Percentiles rank a stretch among this genome's conserved stretches.
These are phyloP conservation scores for Solanum pinnatisectum DNA, from an alignment of 257 asterid genomes.

Conservation along the genomic window DNA sequence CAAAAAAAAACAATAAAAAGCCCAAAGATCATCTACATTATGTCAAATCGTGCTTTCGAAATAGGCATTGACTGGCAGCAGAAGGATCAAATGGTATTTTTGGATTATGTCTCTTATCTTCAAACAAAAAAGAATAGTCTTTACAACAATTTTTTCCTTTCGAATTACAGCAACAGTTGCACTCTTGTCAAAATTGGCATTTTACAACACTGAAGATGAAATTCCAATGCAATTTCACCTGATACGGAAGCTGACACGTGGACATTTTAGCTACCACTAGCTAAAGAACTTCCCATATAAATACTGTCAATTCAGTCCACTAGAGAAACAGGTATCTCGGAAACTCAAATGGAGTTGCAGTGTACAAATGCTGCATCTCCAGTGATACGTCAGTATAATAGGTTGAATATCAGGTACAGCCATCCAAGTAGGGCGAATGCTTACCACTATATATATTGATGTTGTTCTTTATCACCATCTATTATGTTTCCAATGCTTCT, in stretches of 20 bases:
- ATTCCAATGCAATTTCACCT: neutral
- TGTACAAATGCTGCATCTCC: neutral
- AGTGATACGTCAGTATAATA: neutral
- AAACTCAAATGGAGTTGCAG: neutral
- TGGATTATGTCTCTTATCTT: neutral
- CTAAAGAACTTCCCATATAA: neutral
- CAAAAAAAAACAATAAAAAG: neutral
- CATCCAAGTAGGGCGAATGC: neutral
- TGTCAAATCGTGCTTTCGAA: neutral
- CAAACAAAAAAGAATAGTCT: neutral
- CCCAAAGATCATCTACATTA: neutral
- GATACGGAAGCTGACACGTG: neutral
- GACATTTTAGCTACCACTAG: neutral
- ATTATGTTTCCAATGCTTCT: slow-evolving; percentile 29
- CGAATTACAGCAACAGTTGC: neutral
- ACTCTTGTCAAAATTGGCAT: neutral
- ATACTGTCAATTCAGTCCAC: neutral
- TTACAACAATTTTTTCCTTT: neutral
- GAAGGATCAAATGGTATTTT: neutral
- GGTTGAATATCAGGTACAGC: neutral
- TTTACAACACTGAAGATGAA: neutral
- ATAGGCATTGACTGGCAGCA: neutral
- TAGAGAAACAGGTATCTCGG: neutral
- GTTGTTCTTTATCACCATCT: neutral
- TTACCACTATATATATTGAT: neutral